Conservation (phyloP, 176 grass and related monocot species). For the Tuctoria greenei region DNA sequence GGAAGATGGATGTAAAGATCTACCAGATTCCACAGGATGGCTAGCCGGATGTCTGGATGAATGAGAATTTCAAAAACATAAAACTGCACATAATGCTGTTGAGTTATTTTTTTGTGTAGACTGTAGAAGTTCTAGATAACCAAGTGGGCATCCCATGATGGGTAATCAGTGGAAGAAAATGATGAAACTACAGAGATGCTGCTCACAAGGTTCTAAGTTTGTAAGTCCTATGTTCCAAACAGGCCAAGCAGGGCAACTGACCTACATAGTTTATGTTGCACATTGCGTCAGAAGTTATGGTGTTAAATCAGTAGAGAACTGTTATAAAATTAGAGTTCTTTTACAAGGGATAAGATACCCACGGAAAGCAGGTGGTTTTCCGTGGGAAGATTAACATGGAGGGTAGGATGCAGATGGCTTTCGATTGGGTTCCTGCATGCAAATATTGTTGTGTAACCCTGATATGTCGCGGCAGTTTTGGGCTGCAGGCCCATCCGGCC, state of each 20-base stretch:
- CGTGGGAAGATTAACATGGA: not conserved
- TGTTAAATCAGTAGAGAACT: too few species aligned
- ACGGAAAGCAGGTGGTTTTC: not conserved
- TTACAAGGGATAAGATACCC: not conserved
- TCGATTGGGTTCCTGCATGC: conserved; percentile 13
- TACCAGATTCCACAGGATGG: not conserved
- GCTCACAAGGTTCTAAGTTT: not conserved
- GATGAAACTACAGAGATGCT: conserved; percentile 21
- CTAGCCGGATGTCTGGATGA: not conserved
- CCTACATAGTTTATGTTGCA: conserved; percentile 18
- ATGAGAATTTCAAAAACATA: not conserved
- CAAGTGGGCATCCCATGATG: not conserved
- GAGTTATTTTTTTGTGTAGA: too few species aligned
- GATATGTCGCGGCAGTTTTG: too few species aligned
- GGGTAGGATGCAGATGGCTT: conserved; percentile 5
- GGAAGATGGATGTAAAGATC: not conserved
- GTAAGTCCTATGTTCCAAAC: conserved; percentile 17
- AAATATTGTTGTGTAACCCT: too few species aligned
- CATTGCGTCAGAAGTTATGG: not conserved
- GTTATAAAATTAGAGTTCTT: not conserved
- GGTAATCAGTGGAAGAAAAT: conserved; percentile 20
- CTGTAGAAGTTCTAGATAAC: too few species aligned
- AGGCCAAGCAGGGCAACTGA: conserved; percentile 12
- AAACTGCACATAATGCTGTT: too few species aligned
- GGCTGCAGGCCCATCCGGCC: too few species aligned